Evolutionary conservation across 2,329 filamentous ascomycete species (phyloP).

Genomic region (Aureobasidium uvarum): DNA sequence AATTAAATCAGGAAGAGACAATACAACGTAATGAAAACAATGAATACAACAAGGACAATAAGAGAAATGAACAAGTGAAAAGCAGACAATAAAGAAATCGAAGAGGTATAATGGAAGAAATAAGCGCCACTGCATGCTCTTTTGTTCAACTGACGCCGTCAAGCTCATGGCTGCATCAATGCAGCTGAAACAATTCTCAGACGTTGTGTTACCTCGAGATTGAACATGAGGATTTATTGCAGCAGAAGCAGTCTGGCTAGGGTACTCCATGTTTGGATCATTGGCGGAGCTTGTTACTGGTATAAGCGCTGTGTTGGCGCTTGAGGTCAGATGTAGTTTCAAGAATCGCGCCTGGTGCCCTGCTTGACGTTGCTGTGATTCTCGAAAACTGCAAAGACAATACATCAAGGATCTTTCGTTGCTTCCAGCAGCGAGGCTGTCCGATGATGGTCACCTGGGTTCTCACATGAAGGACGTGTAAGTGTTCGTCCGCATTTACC

Average conservation of each 20-base stretch:
- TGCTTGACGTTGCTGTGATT: not conserved
- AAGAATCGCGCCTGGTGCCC: not conserved
- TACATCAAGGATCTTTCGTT: no score
- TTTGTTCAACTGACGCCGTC: constrained; percentile 8
- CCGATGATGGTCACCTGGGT: not conserved
- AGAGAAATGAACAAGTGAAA: constrained; percentile 28
- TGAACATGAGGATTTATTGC: not conserved
- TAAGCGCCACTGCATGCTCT: constrained; percentile 20
- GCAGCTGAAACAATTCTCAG: constrained; percentile 21
- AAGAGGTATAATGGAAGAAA: constrained; percentile 16
- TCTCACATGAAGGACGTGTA: not conserved
- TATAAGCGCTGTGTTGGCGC: constrained; percentile 26
- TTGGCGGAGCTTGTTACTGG: constrained; percentile 25
- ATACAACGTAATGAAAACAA: constrained; percentile 28
- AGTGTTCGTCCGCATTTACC: not conserved
- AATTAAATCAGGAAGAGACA: constrained; percentile 26
- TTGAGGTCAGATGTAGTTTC: constrained; percentile 16
- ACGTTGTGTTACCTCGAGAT: constrained; percentile 3
- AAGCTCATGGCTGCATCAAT: not conserved
- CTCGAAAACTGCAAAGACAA: not conserved
- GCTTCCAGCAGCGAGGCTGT: not conserved
- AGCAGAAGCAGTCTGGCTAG: not conserved
- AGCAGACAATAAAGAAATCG: constrained; percentile 29
- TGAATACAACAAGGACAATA: constrained; percentile 26
- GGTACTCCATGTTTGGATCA: not conserved